Percentiles rank a stretch among this genome's conserved stretches.
phyloP scores from a whole-genome alignment of 2,329 filamentous ascomycete genomes.

The Orbilia quercus region DNA sequence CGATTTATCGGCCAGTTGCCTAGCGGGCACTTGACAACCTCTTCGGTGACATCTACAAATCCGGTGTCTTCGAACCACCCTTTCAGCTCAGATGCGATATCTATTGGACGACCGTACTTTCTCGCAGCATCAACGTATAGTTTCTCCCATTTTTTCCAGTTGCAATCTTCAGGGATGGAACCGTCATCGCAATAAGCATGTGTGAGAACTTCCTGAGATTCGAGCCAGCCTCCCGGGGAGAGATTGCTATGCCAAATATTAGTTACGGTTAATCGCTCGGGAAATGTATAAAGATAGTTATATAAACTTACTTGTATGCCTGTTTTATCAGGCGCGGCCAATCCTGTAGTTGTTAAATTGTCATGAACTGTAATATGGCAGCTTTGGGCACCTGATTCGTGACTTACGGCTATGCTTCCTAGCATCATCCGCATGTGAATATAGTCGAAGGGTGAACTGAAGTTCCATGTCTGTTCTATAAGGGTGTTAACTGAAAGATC shows the following conservation, averaged over 20 bases:
- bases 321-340: slow-evolving; percentile 50
- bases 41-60: slow-evolving; percentile 68
- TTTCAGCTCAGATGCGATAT: slow-evolving; percentile 63
- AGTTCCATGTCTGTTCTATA: slow-evolving; percentile 45
- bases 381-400: background rate
- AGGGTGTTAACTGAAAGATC: slow-evolving; percentile 2
- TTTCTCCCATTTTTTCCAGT: slow-evolving; percentile 58
- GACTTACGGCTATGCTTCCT: slow-evolving; percentile 51
- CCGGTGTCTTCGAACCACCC: slow-evolving; percentile 67
- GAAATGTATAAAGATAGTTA: background rate
- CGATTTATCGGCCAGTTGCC: slow-evolving; percentile 68
- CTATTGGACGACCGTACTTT: slow-evolving; percentile 62
- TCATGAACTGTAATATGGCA: background rate
- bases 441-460: slow-evolving; percentile 45
- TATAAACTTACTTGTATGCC: slow-evolving; percentile 42
- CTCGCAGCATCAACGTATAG: slow-evolving; percentile 61
- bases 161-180: slow-evolving; percentile 60
- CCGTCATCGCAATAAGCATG: slow-evolving; percentile 65
- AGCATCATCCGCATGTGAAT: slow-evolving; percentile 55
- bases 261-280: background rate
- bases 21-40: slow-evolving; percentile 67
- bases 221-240: slow-evolving; percentile 65
- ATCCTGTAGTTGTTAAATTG: slow-evolving; percentile 14
- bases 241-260: slow-evolving; percentile 60
- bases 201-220: slow-evolving; percentile 65